phyloP scores from a whole-genome alignment of 768 basidiomycete species.

The Scleroderma citrinum region DNA sequence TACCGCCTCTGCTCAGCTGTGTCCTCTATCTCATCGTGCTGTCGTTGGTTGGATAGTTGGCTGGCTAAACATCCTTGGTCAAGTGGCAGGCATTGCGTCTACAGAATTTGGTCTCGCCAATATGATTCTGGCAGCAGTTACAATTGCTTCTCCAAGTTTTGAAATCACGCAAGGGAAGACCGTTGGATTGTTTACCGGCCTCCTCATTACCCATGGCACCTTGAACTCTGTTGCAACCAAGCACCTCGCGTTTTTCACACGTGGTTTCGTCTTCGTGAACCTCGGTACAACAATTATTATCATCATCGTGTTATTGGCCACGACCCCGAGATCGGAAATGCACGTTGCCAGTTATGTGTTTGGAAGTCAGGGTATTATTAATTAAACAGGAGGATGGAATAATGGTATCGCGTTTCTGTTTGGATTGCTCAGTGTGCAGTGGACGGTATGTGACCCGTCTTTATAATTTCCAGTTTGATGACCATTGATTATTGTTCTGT shows the following conservation, averaged over 20 bases:
- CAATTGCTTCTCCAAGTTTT: slow-evolving; percentile 2
- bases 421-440: slow-evolving; percentile 81
- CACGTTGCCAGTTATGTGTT: slow-evolving; percentile 78
- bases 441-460: slow-evolving; percentile 53
- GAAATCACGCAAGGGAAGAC: slow-evolving; percentile 47
- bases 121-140: slow-evolving; percentile 77
- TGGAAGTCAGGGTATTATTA: slow-evolving; percentile 64
- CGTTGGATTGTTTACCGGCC: slow-evolving; percentile 70
- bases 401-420: slow-evolving; percentile 79
- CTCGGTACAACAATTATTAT: slow-evolving; percentile 79
- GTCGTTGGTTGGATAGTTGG: slow-evolving; percentile 75
- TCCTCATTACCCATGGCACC: slow-evolving; percentile 70
- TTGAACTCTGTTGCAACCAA: slow-evolving; percentile 71
- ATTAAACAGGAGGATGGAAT: slow-evolving; percentile 76
- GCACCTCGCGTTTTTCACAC: slow-evolving; percentile 67
- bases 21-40: slow-evolving; percentile 55
- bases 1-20: slow-evolving; percentile 69
- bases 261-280: slow-evolving; percentile 82
- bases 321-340: slow-evolving; percentile 69
- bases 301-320: slow-evolving; percentile 78
- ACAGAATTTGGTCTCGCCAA: slow-evolving; percentile 78
- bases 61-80: slow-evolving; percentile 81
- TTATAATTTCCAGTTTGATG: background rate
- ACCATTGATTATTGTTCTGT: background rate
- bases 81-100: slow-evolving; percentile 80